A percentile compares a stretch with the other conserved stretches of the same genome.
Evolutionary conservation across 1,139 yeast genomes (phyloP).

Genomic region (Meyerozyma smithsonii): DNA sequence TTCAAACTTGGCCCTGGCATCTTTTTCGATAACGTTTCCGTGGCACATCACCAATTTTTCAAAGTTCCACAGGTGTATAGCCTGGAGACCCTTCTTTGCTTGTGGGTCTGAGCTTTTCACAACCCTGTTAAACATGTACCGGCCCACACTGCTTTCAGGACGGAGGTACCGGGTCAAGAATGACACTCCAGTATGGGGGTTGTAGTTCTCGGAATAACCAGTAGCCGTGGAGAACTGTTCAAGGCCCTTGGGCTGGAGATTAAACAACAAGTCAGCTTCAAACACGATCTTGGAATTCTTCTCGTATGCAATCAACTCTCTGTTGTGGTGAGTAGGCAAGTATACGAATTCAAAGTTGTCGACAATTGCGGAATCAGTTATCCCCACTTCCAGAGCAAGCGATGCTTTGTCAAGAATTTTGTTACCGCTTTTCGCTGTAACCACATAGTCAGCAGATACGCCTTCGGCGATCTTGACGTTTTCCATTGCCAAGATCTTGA

Average conservation of each 20-base stretch:
- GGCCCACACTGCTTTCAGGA: constrained; percentile 18
- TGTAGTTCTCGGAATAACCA: constrained; percentile 16
- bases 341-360: constrained; percentile 22
- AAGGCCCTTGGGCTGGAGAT: constrained; percentile 12
- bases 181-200: constrained; percentile 20
- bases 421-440: constrained; percentile 20
- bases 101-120: constrained; percentile 2
- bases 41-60: constrained; percentile 21
- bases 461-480: constrained; percentile 26
- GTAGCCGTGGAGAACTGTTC: constrained; percentile 20
- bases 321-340: constrained; percentile 18
- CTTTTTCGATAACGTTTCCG: constrained; percentile 19
- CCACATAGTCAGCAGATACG: constrained; percentile 10
- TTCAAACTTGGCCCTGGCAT: constrained; percentile 17
- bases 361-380: constrained; percentile 14
- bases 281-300: constrained; percentile 16
- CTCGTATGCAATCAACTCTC: constrained; percentile 22
- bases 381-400: constrained; percentile 11
- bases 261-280: constrained; percentile 23
- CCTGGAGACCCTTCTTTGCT: constrained; percentile 14
- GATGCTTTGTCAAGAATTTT: constrained; percentile 16
- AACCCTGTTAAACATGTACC: constrained; percentile 6
- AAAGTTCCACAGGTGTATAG: constrained; percentile 21
- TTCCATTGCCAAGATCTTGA: constrained; percentile 49
- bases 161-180: constrained; percentile 18